A percentile compares a stretch with the other conserved stretches of the same genome.
These are phyloP conservation scores for Aureobasidium sp. DNA, from an alignment of 2,329 filamentous ascomycete species.

Conservation along the genomic window DNA sequence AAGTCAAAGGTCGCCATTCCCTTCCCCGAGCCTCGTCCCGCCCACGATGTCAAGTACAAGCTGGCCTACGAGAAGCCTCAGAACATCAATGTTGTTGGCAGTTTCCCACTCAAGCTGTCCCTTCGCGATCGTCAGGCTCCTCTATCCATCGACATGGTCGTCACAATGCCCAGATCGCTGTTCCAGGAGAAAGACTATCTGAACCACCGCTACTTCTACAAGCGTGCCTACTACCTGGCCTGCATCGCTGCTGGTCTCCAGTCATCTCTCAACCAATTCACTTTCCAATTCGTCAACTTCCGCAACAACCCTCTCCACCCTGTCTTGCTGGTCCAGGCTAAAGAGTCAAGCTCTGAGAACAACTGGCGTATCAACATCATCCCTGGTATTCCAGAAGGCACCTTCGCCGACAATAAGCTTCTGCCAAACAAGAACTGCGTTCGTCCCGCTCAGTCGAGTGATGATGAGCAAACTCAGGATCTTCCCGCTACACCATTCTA, in stretches of 20 bases:
- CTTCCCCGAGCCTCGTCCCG: constrained; percentile 72
- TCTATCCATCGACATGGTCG: constrained; percentile 68
- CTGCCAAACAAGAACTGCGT: constrained; percentile 62
- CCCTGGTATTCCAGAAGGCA: constrained; percentile 58
- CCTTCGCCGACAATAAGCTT: constrained; percentile 67
- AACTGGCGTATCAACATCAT: constrained; percentile 65
- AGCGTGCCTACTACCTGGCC: constrained; percentile 83
- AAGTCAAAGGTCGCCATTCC: constrained; percentile 64
- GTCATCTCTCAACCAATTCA: constrained; percentile 49
- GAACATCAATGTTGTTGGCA: constrained; percentile 80
- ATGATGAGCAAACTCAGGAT: constrained; percentile 28
- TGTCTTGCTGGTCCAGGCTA: constrained; percentile 44
- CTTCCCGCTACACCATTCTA: constrained; percentile 67
- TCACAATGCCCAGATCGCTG: constrained; percentile 68
- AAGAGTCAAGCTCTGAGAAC: constrained; percentile 21
- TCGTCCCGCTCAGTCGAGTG: constrained; percentile 43
- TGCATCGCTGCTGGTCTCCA: constrained; percentile 66
- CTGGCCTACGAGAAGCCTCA: constrained; percentile 67
- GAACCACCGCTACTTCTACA: constrained; percentile 90
- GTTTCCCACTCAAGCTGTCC: constrained; percentile 71
- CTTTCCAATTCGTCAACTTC: constrained; percentile 21
- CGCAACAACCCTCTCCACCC: constrained; percentile 51
- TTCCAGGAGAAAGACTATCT: constrained; percentile 95
- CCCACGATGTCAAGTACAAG: constrained; percentile 70
- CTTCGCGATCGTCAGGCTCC: constrained; percentile 48